Evolutionary conservation across 2,329 filamentous ascomycete genomes (phyloP).

Genomic region (Nemania bipapillata): DNA sequence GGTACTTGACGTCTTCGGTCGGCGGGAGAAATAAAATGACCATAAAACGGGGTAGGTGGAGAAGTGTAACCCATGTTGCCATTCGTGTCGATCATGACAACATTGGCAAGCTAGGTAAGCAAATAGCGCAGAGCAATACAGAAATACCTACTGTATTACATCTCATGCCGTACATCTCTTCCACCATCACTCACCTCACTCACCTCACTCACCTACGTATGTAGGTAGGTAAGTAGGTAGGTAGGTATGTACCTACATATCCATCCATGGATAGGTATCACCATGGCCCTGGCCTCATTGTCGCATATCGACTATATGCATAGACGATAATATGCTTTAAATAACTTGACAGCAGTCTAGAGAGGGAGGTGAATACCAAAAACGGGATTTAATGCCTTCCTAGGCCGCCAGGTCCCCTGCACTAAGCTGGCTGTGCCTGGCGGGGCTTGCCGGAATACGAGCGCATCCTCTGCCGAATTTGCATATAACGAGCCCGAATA

Average conservation of each 20-base stretch:
- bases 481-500: neutral
- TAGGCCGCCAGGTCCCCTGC: slow-evolving; percentile 9
- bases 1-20: neutral
- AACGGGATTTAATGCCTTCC: neutral
- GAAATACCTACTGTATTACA: neutral
- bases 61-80: slow-evolving; percentile 16
- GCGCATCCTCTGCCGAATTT: neutral
- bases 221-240: neutral
- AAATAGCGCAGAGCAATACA: slow-evolving; percentile 1
- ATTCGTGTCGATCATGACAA: slow-evolving; percentile 24
- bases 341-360: neutral
- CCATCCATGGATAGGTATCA: too few species aligned
- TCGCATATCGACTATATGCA: neutral
- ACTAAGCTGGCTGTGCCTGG: slow-evolving; percentile 21
- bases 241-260: too few species aligned
- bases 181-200: too few species aligned
- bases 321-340: neutral
- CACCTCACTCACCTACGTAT: too few species aligned
- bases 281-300: neutral
- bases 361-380: neutral
- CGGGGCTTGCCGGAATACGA: slow-evolving; percentile 24
- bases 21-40: neutral
- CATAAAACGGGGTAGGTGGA: neutral
- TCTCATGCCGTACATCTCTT: too few species aligned
- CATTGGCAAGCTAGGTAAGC: slow-evolving; percentile 2